Percentiles rank a stretch among this genome's conserved stretches.
Evolutionary conservation across 2,329 filamentous ascomycete species (phyloP).

Genomic region (Ceratocystis huliohia): DNA sequence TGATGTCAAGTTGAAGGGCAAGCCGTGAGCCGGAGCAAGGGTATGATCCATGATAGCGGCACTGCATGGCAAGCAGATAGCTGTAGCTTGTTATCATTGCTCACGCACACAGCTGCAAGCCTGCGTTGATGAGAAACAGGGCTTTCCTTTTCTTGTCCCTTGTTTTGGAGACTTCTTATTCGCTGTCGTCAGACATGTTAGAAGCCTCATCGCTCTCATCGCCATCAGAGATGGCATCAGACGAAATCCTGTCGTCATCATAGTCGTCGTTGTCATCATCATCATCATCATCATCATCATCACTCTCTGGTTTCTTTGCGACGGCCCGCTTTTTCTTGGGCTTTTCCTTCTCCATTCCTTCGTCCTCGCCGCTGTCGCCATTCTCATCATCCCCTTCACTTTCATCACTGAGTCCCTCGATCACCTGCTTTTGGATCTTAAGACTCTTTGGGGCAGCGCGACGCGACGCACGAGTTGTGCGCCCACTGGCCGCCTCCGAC

Average conservation of each 20-base stretch:
- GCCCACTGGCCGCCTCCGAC: constrained; percentile 26
- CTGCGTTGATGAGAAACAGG: not conserved
- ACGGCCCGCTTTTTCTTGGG: constrained; percentile 26
- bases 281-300: constrained; percentile 50
- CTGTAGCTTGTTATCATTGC: not conserved
- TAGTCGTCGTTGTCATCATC: constrained; percentile 23
- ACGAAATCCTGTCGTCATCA: not conserved
- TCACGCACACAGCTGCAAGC: not conserved
- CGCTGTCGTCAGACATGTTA: constrained; percentile 17
- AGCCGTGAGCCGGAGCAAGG: not conserved
- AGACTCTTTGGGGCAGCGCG: constrained; percentile 22
- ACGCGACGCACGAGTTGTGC: constrained; percentile 32
- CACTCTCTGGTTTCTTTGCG: not conserved
- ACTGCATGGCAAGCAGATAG: not conserved
- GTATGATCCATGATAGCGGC: not conserved
- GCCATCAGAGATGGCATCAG: not conserved
- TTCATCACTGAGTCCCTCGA: constrained; percentile 25
- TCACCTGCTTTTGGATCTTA: constrained; percentile 27
- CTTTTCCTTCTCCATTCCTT: constrained; percentile 24
- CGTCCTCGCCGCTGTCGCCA: constrained; percentile 26
- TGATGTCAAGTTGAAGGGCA: not conserved
- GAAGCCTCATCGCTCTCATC: constrained; percentile 14
- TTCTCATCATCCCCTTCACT: constrained; percentile 25
- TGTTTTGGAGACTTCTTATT: constrained; percentile 10
- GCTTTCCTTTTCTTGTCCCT: not conserved